phyloP scores from a whole-genome alignment of 345 rosid genomes.

The Microthlaspi erraticum region DNA sequence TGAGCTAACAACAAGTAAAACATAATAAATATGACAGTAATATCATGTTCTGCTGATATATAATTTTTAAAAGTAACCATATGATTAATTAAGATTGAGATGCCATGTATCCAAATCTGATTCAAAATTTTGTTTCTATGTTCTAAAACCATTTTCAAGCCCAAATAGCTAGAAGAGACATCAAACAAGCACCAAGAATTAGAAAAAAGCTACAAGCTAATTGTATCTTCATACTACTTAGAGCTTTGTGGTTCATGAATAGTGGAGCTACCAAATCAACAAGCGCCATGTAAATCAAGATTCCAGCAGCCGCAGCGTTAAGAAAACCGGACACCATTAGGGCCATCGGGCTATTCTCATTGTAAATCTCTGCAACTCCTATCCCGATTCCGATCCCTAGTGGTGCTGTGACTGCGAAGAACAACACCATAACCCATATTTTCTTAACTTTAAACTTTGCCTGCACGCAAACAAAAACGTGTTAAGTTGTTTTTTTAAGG shows the following conservation, averaged over 20 bases:
- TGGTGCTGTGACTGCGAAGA: constrained; percentile 66
- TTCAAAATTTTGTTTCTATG: not conserved
- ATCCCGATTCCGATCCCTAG: constrained; percentile 62
- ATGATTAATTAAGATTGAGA: too few species aligned
- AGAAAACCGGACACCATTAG: constrained; percentile 56
- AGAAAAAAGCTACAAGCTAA: constrained; percentile 42
- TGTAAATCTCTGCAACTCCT: constrained; percentile 49
- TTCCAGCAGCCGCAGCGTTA: constrained; percentile 64
- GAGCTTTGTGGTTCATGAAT: constrained; percentile 53
- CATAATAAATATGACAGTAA: too few species aligned
- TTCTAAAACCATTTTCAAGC: constrained; percentile 40
- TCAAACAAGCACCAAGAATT: constrained; percentile 59
- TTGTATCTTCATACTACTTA: constrained; percentile 45
- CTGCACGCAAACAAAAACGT: too few species aligned
- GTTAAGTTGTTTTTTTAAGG: not conserved
- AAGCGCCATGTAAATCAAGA: constrained; percentile 65
- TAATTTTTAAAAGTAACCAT: too few species aligned
- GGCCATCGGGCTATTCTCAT: constrained; percentile 58
- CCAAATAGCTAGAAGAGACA: constrained; percentile 69
- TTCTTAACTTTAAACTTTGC: constrained; percentile 47
- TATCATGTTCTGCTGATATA: too few species aligned
- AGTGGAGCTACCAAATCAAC: constrained; percentile 66
- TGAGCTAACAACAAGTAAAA: too few species aligned
- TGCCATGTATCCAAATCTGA: constrained; percentile 11
- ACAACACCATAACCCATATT: constrained; percentile 49